phyloP scores from a whole-genome alignment of 352 stramenopile genomes.

The Globisporangium ultimum region DNA sequence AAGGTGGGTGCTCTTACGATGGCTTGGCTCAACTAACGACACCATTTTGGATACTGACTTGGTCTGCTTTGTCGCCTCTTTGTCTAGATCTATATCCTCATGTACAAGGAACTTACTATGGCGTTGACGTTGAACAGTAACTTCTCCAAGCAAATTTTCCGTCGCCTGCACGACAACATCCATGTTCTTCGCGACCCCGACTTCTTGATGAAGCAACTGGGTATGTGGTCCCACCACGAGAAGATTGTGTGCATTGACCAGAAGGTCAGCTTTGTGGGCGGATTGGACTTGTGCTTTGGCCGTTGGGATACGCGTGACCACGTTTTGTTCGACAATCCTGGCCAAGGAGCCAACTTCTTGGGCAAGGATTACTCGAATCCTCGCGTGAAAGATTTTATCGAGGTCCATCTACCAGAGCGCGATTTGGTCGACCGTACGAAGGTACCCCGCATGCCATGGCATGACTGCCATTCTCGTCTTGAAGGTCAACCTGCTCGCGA shows the following conservation, averaged over 20 bases:
- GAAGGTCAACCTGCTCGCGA: conserved; percentile 76
- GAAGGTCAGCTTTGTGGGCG: conserved; percentile 85
- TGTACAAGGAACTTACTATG: conserved; percentile 89
- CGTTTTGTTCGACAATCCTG: conserved; percentile 61
- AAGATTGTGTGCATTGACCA: conserved; percentile 92
- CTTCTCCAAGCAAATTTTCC: conserved; percentile 72
- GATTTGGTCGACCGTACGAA: conserved; percentile 74
- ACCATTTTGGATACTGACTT: neutral
- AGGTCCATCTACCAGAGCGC: conserved; percentile 67
- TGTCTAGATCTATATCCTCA: conserved; percentile 81
- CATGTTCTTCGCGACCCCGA: conserved; percentile 87
- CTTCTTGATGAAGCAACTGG: conserved; percentile 86
- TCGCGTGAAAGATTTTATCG: conserved; percentile 80
- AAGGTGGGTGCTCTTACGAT: conserved; percentile 23
- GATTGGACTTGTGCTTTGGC: conserved; percentile 88
- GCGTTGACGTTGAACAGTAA: conserved; percentile 84
- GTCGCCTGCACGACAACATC: conserved; percentile 72
- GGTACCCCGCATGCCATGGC: conserved; percentile 83
- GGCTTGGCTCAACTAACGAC: neutral
- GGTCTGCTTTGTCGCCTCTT: neutral
- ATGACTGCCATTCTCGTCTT: conserved; percentile 80
- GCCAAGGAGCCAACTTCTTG: conserved; percentile 49
- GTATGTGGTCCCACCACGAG: conserved; percentile 90
- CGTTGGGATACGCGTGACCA: conserved; percentile 79
- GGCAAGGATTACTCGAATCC: conserved; percentile 88